Conservation (phyloP, 2,329 filamentous ascomycete genomes). For the Erysiphe pulchra region DNA sequence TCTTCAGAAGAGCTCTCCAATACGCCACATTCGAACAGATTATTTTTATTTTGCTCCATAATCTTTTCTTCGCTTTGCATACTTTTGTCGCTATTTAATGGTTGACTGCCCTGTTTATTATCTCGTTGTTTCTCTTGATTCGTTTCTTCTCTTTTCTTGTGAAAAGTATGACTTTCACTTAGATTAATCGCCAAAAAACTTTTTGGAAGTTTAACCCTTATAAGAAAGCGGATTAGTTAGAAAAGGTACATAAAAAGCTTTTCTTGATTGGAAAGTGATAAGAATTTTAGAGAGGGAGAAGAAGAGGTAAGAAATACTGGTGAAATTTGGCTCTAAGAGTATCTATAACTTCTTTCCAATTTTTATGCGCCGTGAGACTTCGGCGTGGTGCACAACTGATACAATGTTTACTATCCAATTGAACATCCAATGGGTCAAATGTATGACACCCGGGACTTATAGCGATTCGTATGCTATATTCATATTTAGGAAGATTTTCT, state of each 20-base stretch:
- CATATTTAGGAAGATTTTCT: conserved; percentile 25
- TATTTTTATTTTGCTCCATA: no score
- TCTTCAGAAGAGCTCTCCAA: no score
- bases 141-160: conserved; percentile 9
- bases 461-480: conserved; percentile 88
- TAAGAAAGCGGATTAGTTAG: neutral
- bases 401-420: conserved; percentile 85
- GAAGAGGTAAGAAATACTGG: conserved; percentile 34
- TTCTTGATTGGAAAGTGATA: neutral
- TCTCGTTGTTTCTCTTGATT: neutral
- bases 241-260: neutral
- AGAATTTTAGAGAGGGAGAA: neutral
- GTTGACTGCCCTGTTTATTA: neutral
- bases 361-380: conserved; percentile 68
- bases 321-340: conserved; percentile 87
- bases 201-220: conserved; percentile 14
- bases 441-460: conserved; percentile 92
- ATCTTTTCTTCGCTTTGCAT: no score
- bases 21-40: no score
- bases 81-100: no score
- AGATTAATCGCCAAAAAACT: conserved; percentile 15
- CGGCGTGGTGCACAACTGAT: conserved; percentile 83
- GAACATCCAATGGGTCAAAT: conserved; percentile 85
- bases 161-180: conserved; percentile 14
- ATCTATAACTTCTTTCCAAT: conserved; percentile 95